A percentile compares a stretch with the other conserved stretches of the same genome.
Conservation (phyloP, 1,139 yeast genomes). For the Suhomyces panamericanus region DNA sequence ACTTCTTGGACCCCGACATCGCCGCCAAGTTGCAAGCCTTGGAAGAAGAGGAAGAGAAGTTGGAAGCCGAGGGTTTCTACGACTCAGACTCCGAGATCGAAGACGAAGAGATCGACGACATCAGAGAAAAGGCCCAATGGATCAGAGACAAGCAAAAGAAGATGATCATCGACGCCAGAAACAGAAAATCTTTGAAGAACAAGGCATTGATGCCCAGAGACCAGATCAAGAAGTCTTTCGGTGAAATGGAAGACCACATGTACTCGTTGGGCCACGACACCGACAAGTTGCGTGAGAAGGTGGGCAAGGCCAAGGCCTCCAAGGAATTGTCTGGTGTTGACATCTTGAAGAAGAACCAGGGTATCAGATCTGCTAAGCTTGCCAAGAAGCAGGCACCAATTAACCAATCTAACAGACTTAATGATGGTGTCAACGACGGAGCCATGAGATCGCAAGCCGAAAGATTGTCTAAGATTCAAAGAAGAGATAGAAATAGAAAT, state of each 20-base stretch:
- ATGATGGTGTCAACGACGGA: slow-evolving; percentile 84
- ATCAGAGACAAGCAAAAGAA: slow-evolving; percentile 91
- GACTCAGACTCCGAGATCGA: slow-evolving; percentile 81
- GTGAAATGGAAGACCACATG: slow-evolving; percentile 86
- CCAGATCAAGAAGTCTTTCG: slow-evolving; percentile 70
- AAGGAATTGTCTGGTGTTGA: slow-evolving; percentile 69
- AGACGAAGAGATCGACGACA: slow-evolving; percentile 66
- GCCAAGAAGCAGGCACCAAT: slow-evolving; percentile 49
- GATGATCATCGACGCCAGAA: slow-evolving; percentile 87
- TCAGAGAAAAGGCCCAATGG: slow-evolving; percentile 89
- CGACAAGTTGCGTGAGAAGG: slow-evolving; percentile 53
- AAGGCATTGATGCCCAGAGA: slow-evolving; percentile 93
- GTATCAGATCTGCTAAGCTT: slow-evolving; percentile 43
- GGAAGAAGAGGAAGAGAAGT: slow-evolving; percentile 94
- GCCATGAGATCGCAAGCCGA: slow-evolving; percentile 84
- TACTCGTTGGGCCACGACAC: slow-evolving; percentile 89
- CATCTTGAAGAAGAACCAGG: slow-evolving; percentile 59
- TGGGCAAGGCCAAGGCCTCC: slow-evolving; percentile 40
- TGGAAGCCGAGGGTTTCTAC: slow-evolving; percentile 93
- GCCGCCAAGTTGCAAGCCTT: slow-evolving; percentile 89
- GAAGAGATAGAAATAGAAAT: slow-evolving; percentile 89
- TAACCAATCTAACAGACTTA: slow-evolving; percentile 76
- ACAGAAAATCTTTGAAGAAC: slow-evolving; percentile 84
- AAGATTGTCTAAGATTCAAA: slow-evolving; percentile 81
- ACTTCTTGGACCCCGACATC: slow-evolving; percentile 94